Conservation (phyloP, 257 asterid species). For the Verbascum thapsus region DNA sequence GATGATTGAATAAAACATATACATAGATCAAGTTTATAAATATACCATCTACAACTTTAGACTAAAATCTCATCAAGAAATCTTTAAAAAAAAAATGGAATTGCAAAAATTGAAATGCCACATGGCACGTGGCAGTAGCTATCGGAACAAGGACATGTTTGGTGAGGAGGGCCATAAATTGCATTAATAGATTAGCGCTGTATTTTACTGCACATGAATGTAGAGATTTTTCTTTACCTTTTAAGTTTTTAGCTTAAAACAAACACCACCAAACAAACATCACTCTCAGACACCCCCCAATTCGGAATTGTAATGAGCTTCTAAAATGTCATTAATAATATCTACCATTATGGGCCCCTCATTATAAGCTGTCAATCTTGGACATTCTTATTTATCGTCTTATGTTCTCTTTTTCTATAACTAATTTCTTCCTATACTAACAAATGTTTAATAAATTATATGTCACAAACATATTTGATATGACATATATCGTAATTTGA, state of each 20-base stretch:
- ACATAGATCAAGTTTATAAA: too few species aligned
- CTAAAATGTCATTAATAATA: neutral
- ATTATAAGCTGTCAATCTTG: constrained; percentile 49
- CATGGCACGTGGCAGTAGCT: constrained; percentile 42
- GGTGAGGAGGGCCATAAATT: constrained; percentile 35
- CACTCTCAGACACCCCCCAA: constrained; percentile 22
- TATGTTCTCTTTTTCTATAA: constrained; percentile 19
- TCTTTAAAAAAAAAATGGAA: too few species aligned
- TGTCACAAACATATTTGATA: too few species aligned
- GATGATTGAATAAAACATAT: too few species aligned
- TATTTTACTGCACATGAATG: constrained; percentile 38
- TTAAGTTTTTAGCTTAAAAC: constrained; percentile 19
- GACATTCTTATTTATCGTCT: constrained; percentile 50
- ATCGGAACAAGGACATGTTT: constrained; percentile 25
- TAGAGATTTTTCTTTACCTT: constrained; percentile 10
- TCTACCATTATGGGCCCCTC: constrained; percentile 34
- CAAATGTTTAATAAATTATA: too few species aligned
- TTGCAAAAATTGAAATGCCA: too few species aligned
- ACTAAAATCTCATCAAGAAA: too few species aligned
- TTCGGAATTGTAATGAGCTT: too few species aligned
- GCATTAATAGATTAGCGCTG: constrained; percentile 30
- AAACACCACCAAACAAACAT: constrained; percentile 32
- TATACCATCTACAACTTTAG: too few species aligned
- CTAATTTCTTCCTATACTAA: constrained; percentile 20
- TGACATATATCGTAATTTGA: too few species aligned